A percentile compares a stretch with the other conserved stretches of the same genome.
These are phyloP conservation scores for Phytopythium litorale DNA, from an alignment of 352 stramenopile genomes.

Conservation along the genomic window DNA sequence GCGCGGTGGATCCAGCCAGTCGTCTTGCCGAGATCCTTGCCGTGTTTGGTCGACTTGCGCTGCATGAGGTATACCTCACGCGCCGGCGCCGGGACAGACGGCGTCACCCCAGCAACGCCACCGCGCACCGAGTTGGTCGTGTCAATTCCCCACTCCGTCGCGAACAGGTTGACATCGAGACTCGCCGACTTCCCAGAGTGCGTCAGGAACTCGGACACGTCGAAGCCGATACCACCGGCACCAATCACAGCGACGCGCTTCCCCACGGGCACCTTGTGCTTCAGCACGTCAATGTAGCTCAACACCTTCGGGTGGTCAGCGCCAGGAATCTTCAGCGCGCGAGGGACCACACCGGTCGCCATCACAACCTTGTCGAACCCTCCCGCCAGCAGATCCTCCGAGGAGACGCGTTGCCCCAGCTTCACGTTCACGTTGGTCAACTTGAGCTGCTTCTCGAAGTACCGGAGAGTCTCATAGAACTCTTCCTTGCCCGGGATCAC, in stretches of 20 bases:
- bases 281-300: conserved; percentile 96
- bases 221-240: conserved; percentile 97
- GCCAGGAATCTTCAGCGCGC: conserved; percentile 87
- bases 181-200: conserved; percentile 70
- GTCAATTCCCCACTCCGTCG: conserved; percentile 95
- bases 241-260: conserved; percentile 94
- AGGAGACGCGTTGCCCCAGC: conserved; percentile 49
- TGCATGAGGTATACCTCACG: conserved; percentile 94
- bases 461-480: conserved; percentile 97
- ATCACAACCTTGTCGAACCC: conserved; percentile 94
- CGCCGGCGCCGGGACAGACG: conserved; percentile 28
- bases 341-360: conserved; percentile 92
- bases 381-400: conserved; percentile 40
- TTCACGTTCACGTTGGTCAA: conserved; percentile 81
- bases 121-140: conserved; percentile 73
- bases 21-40: conserved; percentile 91
- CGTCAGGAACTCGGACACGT: conserved; percentile 95
- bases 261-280: conserved; percentile 85
- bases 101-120: conserved; percentile 65
- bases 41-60: conserved; percentile 92
- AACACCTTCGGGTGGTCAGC: conserved; percentile 89
- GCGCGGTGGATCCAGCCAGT: conserved; percentile 97
- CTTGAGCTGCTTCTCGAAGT: conserved; percentile 91
- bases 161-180: conserved; percentile 82
- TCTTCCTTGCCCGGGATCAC: conserved; percentile 96